phyloP scores from a whole-genome alignment of 345 rosid genomes.

The Eucalyptus rudis region DNA sequence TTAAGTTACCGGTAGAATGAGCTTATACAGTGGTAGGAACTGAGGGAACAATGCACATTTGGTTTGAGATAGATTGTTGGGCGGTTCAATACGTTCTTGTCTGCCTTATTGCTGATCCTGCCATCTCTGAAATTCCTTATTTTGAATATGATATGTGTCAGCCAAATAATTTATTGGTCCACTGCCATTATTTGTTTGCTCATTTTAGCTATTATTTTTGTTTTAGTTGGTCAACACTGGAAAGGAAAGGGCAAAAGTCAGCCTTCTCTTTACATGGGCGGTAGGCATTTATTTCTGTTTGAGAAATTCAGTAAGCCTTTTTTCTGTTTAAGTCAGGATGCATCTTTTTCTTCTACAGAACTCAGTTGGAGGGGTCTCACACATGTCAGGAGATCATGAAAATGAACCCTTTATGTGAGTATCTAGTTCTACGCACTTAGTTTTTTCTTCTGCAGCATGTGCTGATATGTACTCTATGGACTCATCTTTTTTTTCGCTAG shows the following conservation, averaged over 20 bases:
- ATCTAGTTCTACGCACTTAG: background rate
- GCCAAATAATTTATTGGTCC: background rate
- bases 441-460: background rate
- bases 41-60: background rate
- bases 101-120: background rate
- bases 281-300: constrained; percentile 25
- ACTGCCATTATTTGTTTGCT: background rate
- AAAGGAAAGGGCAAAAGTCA: constrained; percentile 94
- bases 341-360: constrained; percentile 35
- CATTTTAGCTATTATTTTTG: background rate
- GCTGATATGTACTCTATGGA: background rate
- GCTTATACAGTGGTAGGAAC: background rate
- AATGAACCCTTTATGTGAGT: constrained; percentile 93
- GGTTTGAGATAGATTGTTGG: background rate
- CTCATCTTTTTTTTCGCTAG: constrained; percentile 14
- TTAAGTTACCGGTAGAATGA: background rate
- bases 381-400: constrained; percentile 86
- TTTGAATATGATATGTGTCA: background rate
- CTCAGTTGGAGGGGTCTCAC: constrained; percentile 83
- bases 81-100: background rate
- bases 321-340: background rate
- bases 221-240: constrained; percentile 93
- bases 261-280: constrained; percentile 96
- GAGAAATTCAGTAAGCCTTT: background rate
- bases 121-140: background rate